Evolutionary conservation across 306 rosid species (phyloP).

Genomic region (Citrullus colocynthis): DNA sequence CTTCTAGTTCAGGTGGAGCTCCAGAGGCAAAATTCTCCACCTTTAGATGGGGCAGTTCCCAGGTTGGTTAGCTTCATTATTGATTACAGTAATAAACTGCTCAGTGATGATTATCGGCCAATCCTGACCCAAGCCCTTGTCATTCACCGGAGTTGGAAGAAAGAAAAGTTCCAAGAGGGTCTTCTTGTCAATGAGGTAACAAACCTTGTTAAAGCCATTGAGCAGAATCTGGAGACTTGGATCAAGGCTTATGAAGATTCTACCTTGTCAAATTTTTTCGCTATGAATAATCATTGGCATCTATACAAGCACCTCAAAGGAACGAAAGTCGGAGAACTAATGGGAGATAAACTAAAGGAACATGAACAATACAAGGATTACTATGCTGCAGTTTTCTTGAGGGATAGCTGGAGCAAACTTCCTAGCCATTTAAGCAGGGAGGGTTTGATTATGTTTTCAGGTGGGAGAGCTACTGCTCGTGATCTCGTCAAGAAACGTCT

Average conservation of each 20-base stretch:
- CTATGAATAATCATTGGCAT: constrained; percentile 93
- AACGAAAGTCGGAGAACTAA: constrained; percentile 65
- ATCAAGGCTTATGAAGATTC: constrained; percentile 62
- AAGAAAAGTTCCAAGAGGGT: constrained; percentile 72
- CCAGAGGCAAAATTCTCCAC: constrained; percentile 81
- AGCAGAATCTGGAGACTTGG: constrained; percentile 65
- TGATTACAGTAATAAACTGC: constrained; percentile 80
- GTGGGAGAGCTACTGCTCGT: constrained; percentile 98
- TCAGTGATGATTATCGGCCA: constrained; percentile 82
- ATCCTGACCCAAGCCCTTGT: constrained; percentile 76
- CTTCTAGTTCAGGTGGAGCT: constrained; percentile 75
- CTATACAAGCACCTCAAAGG: constrained; percentile 72
- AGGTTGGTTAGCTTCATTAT: constrained; percentile 67
- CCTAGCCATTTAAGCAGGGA: constrained; percentile 86
- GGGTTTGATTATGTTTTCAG: constrained; percentile 88
- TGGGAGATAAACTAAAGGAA: constrained; percentile 54
- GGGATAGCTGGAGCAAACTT: constrained; percentile 94
- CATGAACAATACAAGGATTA: constrained; percentile 80
- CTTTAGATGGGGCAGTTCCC: constrained; percentile 70
- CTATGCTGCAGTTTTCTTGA: constrained; percentile 46
- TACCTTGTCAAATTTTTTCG: constrained; percentile 49
- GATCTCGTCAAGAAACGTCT: constrained; percentile 95
- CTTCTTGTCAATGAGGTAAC: constrained; percentile 55
- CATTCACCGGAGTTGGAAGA: constrained; percentile 93
- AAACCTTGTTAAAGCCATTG: constrained; percentile 68